Evolutionary conservation across 306 rosid genomes (phyloP).

Genomic region (Quercus rubra): DNA sequence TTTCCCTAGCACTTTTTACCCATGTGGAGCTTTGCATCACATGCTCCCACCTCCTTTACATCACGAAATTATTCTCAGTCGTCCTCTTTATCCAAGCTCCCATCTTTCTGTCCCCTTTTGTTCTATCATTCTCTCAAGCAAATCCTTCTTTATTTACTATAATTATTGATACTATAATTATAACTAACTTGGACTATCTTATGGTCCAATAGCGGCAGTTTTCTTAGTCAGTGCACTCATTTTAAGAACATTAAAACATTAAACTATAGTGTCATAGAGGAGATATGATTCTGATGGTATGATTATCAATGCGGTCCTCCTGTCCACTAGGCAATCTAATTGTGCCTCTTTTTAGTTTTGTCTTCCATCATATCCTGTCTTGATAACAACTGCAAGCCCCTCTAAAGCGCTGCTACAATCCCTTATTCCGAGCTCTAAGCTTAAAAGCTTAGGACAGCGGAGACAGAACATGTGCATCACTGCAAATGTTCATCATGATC

Average conservation of each 20-base stretch:
- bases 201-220: slow-evolving; percentile 5
- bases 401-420: background rate
- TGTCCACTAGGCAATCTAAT: slow-evolving; percentile 27
- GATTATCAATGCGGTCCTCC: slow-evolving; percentile 25
- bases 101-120: slow-evolving; percentile 21
- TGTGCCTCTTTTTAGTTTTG: slow-evolving; percentile 12
- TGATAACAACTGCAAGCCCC: slow-evolving; percentile 22
- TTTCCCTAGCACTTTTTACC: background rate
- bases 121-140: slow-evolving; percentile 9
- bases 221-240: slow-evolving; percentile 5
- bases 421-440: slow-evolving; percentile 8
- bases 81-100: slow-evolving; percentile 20
- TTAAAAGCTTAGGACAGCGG: slow-evolving; percentile 19
- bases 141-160: slow-evolving; percentile 7
- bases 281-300: slow-evolving; percentile 16
- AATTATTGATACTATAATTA: slow-evolving; percentile 27
- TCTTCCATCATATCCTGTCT: slow-evolving; percentile 22
- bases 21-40: slow-evolving; percentile 48
- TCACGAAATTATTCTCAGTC: slow-evolving; percentile 31
- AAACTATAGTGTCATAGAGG: slow-evolving; percentile 16
- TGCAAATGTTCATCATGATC: slow-evolving; percentile 24
- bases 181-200: slow-evolving; percentile 16
- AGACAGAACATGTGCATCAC: slow-evolving; percentile 40
- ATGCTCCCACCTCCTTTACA: slow-evolving; percentile 46
- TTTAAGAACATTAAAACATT: background rate